A percentile compares a stretch with the other conserved stretches of the same genome.
These are phyloP conservation scores for Flagelloscypha sp. DNA, from an alignment of 768 basidiomycete species.

Conservation along the genomic window DNA sequence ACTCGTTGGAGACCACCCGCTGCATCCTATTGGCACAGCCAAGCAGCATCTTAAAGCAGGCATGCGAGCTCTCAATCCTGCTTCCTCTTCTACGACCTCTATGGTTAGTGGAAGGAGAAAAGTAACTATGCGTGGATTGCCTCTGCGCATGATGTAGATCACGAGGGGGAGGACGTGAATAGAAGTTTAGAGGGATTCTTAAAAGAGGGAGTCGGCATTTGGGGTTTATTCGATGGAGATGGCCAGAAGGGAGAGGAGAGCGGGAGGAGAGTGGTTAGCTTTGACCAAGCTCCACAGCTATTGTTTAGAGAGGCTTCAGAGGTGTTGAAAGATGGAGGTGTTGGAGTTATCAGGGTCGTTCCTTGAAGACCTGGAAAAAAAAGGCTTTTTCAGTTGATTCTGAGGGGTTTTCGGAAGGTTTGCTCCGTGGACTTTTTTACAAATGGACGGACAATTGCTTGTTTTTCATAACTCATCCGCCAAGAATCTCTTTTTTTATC, in stretches of 20 bases:
- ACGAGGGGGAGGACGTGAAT: conserved; percentile 70
- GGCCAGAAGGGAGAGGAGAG: conserved; percentile 11
- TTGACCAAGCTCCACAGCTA: conserved; percentile 46
- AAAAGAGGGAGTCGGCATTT: conserved; percentile 30
- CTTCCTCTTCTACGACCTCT: conserved; percentile 11
- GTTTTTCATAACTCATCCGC: no score
- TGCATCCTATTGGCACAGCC: conserved; percentile 57
- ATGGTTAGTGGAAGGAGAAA: conserved; percentile 14
- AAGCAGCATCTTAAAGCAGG: conserved; percentile 70
- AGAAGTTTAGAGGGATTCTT: conserved; percentile 36
- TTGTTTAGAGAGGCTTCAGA: conserved; percentile 32
- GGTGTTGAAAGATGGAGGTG: conserved; percentile 32
- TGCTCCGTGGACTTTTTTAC: no score
- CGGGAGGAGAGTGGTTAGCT: conserved; percentile 33
- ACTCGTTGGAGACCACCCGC: conserved; percentile 62
- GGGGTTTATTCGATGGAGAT: conserved; percentile 38
- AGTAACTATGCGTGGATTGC: conserved; percentile 77
- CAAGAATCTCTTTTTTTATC: no score
- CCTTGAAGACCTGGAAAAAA: no score
- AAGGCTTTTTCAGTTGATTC: no score
- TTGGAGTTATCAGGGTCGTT: conserved; percentile 37
- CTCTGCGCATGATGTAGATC: conserved; percentile 72
- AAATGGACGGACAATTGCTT: no score
- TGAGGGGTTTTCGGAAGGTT: no score
- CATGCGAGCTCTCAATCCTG: conserved; percentile 44